Percentiles rank a stretch among this genome's conserved stretches.
These are phyloP conservation scores for Thalia dealbata DNA, from an alignment of 176 grass and related monocot species.

Conservation along the genomic window DNA sequence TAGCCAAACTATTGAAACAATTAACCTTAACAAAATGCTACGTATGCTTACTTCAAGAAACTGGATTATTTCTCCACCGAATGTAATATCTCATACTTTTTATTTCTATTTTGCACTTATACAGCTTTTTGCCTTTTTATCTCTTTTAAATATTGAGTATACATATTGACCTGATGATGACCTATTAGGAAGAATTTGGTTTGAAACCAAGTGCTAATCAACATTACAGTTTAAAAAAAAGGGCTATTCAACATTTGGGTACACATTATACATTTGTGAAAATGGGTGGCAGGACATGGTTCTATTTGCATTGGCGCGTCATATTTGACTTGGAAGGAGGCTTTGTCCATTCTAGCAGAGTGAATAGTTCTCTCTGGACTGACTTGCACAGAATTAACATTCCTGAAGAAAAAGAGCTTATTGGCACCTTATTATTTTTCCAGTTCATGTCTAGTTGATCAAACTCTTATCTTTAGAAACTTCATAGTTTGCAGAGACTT, in stretches of 20 bases:
- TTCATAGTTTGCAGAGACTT: background rate
- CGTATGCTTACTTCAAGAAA: constrained; percentile 98
- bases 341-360: background rate
- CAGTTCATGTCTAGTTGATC: background rate
- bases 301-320: background rate
- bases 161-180: background rate
- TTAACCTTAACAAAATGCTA: constrained; percentile 52
- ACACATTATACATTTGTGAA: background rate
- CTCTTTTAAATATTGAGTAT: background rate
- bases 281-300: background rate
- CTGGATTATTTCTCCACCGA: constrained; percentile 96
- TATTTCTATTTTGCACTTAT: background rate
- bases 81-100: constrained; percentile 46
- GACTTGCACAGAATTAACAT: background rate
- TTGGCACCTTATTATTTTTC: background rate
- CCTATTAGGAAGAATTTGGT: background rate
- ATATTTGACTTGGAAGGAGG: background rate
- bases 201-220: background rate
- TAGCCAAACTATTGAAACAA: constrained; percentile 3
- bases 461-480: background rate
- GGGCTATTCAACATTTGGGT: background rate
- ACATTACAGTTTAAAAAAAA: too few relatives aligned
- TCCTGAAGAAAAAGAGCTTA: background rate
- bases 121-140: background rate
- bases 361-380: background rate